Base-by-base conservation (phyloP, 768 basidiomycete genomes). In the Phlebiopsis gigantea region DNA sequence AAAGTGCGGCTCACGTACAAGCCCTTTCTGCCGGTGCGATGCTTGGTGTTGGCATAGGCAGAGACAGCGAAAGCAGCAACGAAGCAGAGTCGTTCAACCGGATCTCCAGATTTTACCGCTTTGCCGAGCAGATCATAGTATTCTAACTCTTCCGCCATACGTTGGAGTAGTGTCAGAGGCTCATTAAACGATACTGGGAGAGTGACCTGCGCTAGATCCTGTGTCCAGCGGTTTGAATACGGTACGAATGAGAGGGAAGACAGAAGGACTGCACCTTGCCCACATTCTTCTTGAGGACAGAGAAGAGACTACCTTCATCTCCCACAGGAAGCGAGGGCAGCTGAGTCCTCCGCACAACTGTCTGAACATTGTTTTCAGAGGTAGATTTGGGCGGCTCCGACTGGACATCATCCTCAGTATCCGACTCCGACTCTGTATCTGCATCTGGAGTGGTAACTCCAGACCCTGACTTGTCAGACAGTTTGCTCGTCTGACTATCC, bases 111-210 rank as follows among this genome's bases (percentile, higher is more conserved):
- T 14, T 72, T 69, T 1, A 77, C 83, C 21, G 90, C 92, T 64
- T 84, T 80, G 34, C 78, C 74, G n/a, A 93, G 73, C 7, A 94
- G 72, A 43, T 77, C 72, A 50, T 80, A 77, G 62, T 93, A 93
- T 72, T 94, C 92, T 12, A 92, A 66, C 67, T 93, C 91, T 70
- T 93, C 92, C 0, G 91, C 91, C 29, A 80, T 77, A 60, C 88
- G 77, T 69, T 95, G 93, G 9, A 93, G 76, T 42, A 95, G 75
- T 0, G 88, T 89, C 31, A 95, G 70, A 28, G 92, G 92, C 63
- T 95, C 92, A 62, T 95, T 95, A 73, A 94, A 95, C 1, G 86
- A 81, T 2, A 94, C 89, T n/a, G 92, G 92, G 57, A 94, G 83
- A 1, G 87, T 77, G 26, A 93, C 86, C 30, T 87, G 85, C 14